Conservation (phyloP, 192 early-diverging fungal species). For the Paraglomus brasilianum region DNA sequence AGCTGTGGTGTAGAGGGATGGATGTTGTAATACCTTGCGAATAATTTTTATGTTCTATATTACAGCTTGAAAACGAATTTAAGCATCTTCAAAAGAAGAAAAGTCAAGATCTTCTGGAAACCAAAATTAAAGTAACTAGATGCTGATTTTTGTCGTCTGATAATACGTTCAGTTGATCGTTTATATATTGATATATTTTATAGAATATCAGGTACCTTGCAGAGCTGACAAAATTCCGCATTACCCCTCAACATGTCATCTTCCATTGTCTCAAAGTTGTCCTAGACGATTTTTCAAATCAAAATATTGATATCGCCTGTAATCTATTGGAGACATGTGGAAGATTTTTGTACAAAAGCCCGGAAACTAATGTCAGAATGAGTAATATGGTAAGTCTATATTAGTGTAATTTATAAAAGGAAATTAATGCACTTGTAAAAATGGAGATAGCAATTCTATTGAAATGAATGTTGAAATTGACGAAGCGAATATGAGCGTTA, state of each 20-base stretch:
- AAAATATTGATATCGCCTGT: conserved; percentile 85
- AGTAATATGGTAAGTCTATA: conserved; percentile 58
- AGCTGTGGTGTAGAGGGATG: too few relatives aligned
- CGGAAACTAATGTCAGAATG: conserved; percentile 72
- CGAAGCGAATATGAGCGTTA: too few relatives aligned
- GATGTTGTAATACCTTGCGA: too few relatives aligned
- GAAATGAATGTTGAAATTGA: too few relatives aligned
- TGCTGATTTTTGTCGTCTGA: background rate
- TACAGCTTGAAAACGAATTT: conserved; percentile 69
- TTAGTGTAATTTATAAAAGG: background rate
- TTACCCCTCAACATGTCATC: conserved; percentile 75
- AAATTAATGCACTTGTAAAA: background rate
- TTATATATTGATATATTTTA: background rate
- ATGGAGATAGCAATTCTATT: too few relatives aligned
- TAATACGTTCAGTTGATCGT: background rate
- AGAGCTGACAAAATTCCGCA: conserved; percentile 92
- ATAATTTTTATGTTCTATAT: too few relatives aligned
- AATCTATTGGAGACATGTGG: conserved; percentile 88
- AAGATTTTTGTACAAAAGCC: conserved; percentile 75
- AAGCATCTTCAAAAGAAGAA: conserved; percentile 72
- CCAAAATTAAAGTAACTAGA: conserved; percentile 62
- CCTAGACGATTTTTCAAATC: conserved; percentile 80
- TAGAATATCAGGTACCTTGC: conserved; percentile 82
- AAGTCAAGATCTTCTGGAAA: conserved; percentile 68
- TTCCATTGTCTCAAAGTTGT: conserved; percentile 84